Base-by-base conservation (phyloP, 2,329 filamentous ascomycete genomes). In the Emergomyces orientalis region DNA sequence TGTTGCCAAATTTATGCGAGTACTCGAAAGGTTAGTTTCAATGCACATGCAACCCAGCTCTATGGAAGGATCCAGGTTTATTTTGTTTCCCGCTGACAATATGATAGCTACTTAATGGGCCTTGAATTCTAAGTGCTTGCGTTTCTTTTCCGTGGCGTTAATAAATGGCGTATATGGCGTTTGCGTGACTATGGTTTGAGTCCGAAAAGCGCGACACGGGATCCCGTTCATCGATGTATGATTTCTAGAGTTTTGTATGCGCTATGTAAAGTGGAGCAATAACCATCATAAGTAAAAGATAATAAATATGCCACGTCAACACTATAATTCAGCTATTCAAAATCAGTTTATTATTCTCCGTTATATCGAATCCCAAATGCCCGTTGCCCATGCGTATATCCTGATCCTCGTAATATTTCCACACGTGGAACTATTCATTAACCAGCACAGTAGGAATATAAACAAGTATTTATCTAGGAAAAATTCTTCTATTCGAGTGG, bases 1-100 rank as follows among this genome's bases (percentile, higher is more conserved):
- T 76, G 94, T 99, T 63, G 93, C 93, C 63, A 97, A 97, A 79
- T 96, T 97, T 74, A 97, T 99, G 93, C 86, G 93, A 69, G 86
- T 97, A 68, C 84, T 93, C 66, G 94, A 99, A 80, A 93, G 91
- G 86, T 95, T 86, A 67, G 79, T 73, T 27, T 51, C 34, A 41
- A n/a, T n/a, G 8, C n/a, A 45, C 5, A 22, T 7, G 43, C 43
- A 47, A 13, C 41, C 25, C n/a, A 37, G 49, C 27, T 17, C n/a
- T 51, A 9, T 9, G 14, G 4, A 60, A 49, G 9, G 4, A 5
- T 45, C 41, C 41, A 19, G 19, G 4, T 9, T 13, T 32, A 22
- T 52, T 19, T 17, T 22, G 3, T 34, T 1, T 22, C n/a, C 9
- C 27, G 60, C 60, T 64, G 62, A 63, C 55, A 37, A 8, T 37